These are phyloP conservation scores for Penium margaritaceum DNA, from an alignment of 139 green algal species.

Conservation along the genomic window DNA sequence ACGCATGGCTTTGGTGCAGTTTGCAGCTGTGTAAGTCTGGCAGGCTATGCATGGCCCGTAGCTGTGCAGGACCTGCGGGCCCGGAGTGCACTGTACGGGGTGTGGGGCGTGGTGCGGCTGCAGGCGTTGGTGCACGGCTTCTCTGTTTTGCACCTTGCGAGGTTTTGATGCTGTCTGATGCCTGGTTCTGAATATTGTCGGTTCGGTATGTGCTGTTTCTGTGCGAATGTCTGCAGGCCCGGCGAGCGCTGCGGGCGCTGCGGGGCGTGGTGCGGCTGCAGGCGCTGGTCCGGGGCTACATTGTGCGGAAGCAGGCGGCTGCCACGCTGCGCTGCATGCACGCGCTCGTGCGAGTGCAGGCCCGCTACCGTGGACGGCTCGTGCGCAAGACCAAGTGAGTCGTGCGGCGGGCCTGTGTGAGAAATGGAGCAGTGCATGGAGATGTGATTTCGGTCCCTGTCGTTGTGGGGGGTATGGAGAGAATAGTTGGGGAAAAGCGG, in stretches of 20 bases:
- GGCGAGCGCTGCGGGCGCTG: conserved; percentile 12
- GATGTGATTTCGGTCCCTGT: no score
- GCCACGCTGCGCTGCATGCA: conserved; percentile 35
- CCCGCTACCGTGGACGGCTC: conserved; percentile 1
- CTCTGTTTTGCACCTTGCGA: conserved; percentile 12
- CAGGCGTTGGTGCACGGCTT: conserved; percentile 29
- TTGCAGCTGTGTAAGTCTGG: no score
- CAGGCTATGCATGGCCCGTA: no score
- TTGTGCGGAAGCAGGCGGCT: conserved; percentile 20
- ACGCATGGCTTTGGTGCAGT: no score
- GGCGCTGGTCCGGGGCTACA: conserved; percentile 31
- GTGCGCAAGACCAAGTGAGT: conserved; percentile 16
- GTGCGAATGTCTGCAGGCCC: no score
- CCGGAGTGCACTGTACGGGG: neutral
- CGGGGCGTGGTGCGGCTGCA: conserved; percentile 28
- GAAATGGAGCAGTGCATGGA: no score
- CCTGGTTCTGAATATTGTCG: no score
- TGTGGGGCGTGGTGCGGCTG: conserved; percentile 24
- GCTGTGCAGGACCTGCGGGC: no score
- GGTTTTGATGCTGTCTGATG: no score
- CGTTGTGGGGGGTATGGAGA: no score
- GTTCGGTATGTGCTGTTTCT: no score
- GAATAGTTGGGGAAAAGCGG: no score
- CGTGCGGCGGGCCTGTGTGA: neutral
- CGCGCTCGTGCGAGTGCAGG: conserved; percentile 30